Base-by-base conservation (phyloP, 1,284 basidiomycete species). In the Entoloma clypeatum region DNA sequence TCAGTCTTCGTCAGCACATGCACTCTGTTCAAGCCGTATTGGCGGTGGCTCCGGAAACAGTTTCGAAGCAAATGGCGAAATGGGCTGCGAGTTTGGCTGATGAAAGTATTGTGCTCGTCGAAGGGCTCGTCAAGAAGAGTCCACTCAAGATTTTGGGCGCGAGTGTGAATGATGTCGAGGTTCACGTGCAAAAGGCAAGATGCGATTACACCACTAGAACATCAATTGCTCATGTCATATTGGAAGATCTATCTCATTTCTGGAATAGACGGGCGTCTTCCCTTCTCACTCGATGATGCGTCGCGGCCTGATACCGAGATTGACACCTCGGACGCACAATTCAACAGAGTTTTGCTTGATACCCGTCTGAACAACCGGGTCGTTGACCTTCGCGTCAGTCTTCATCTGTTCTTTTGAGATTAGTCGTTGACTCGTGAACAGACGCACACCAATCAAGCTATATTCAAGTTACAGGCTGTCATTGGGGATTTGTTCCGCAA, bases 41-140 rank as follows among this genome's bases (percentile, higher is more conserved):
- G 35, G 71, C 76, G 28, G 80, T 88, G 33, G 72, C 87, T 25
- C 80, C 84, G 16, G 86, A 84, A 45, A 86, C 85, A 57, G 77
- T 99, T 11, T 97, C 92, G 50, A 96, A 94, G 65, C 93, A 96
- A 64, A 99, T 99, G 96, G 79, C 92, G 41, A 98, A 95, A 67
- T 99, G 89, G 86, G 81, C 86, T 11, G 81, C 82, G 14, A 61
- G 78, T 27, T 71, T 99, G 36, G 72, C 84, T 25, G 75, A 81
- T 50, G 96, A 99, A 69, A 91, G 88, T 44, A 93, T 99, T 53
- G 88, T 99, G 7, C 79, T 93, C 23, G 86, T 97, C 7, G 86
- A 96, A 66, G 86, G 85, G 29, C 64, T 76, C 43, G 86, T 95
- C 29, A 82, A 85, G 61, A 86, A 86, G 58, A 81, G 91, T n/a